Percentiles rank a stretch among this genome's conserved stretches.
These are phyloP conservation scores for Colletotrichum simmondsii DNA, from an alignment of 2,329 filamentous ascomycete genomes.

Conservation along the genomic window DNA sequence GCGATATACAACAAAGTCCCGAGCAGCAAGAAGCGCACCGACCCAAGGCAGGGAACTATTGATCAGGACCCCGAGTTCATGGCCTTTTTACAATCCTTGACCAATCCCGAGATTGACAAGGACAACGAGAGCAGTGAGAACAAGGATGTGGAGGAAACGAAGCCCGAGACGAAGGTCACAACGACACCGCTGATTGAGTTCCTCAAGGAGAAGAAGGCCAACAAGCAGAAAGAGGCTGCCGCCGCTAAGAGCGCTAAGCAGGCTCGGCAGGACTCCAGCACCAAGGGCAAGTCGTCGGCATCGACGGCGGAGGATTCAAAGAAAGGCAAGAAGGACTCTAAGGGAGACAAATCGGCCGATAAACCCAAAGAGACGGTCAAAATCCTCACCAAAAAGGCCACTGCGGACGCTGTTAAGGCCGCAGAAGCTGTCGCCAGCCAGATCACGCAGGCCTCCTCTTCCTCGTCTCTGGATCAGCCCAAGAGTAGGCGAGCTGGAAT, in stretches of 20 bases:
- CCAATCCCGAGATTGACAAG: conserved; percentile 69
- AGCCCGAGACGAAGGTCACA: conserved; percentile 71
- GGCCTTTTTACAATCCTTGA: conserved; percentile 87
- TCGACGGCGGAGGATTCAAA: conserved; percentile 56
- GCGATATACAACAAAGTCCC: conserved; percentile 87
- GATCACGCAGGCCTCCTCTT: conserved; percentile 45
- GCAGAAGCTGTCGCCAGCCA: conserved; percentile 55
- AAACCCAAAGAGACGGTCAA: conserved; percentile 70
- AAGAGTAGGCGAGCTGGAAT: conserved; percentile 72
- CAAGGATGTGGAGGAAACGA: conserved; percentile 59
- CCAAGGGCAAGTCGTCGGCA: conserved; percentile 56
- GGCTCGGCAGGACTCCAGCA: conserved; percentile 61
- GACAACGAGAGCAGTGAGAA: conserved; percentile 58
- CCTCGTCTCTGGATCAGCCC: conserved; percentile 48
- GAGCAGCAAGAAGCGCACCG: conserved; percentile 77
- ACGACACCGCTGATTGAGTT: conserved; percentile 92
- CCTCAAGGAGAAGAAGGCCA: conserved; percentile 91
- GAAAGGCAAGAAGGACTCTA: conserved; percentile 70
- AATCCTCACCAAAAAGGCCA: conserved; percentile 70
- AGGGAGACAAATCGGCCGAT: conserved; percentile 60
- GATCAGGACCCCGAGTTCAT: conserved; percentile 98
- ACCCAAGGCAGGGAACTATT: conserved; percentile 91
- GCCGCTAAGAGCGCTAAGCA: conserved; percentile 68
- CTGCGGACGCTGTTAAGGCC: conserved; percentile 59
- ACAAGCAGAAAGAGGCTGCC: conserved; percentile 68